Conservation (phyloP, 352 stramenopile species). For the Detonula confervacea region DNA sequence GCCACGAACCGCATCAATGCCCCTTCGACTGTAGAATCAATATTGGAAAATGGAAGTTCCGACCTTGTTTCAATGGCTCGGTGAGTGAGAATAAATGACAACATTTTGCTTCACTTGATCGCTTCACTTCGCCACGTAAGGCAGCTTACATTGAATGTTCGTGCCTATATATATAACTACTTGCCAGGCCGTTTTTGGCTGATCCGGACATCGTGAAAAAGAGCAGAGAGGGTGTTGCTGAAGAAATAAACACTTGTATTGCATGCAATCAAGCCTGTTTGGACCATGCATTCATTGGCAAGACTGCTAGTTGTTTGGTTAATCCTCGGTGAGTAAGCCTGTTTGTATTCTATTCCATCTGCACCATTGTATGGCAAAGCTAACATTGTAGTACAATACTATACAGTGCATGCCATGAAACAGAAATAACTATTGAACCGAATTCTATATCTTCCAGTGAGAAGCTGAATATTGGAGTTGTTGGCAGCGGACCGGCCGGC, state of each 20-base stretch:
- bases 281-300: slow-evolving; percentile 96
- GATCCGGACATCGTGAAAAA: slow-evolving; percentile 95
- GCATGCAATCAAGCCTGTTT: slow-evolving; percentile 93
- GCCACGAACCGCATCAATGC: slow-evolving; percentile 98
- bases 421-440: slow-evolving; percentile 83
- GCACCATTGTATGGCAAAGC: not conserved
- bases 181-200: slow-evolving; percentile 92
- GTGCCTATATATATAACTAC: too few species aligned
- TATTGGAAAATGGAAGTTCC: slow-evolving; percentile 89
- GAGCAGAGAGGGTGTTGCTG: slow-evolving; percentile 87
- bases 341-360: not conserved
- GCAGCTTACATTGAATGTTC: too few species aligned
- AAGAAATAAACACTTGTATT: slow-evolving; percentile 99
- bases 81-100: too few species aligned
- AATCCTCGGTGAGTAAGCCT: slow-evolving; percentile 87
- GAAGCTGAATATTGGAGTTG: slow-evolving; percentile 82
- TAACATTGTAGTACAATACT: not conserved
- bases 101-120: too few species aligned
- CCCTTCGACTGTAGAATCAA: slow-evolving; percentile 89
- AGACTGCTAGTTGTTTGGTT: slow-evolving; percentile 94
- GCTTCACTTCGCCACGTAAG: too few species aligned
- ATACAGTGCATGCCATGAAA: slow-evolving; percentile 91
- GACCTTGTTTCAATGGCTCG: slow-evolving; percentile 90
- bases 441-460: slow-evolving; percentile 40
- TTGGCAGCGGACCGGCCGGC: slow-evolving; percentile 93